Evolutionary conservation across 2,329 filamentous ascomycete species (phyloP).

Genomic region (Penicillium sp.): DNA sequence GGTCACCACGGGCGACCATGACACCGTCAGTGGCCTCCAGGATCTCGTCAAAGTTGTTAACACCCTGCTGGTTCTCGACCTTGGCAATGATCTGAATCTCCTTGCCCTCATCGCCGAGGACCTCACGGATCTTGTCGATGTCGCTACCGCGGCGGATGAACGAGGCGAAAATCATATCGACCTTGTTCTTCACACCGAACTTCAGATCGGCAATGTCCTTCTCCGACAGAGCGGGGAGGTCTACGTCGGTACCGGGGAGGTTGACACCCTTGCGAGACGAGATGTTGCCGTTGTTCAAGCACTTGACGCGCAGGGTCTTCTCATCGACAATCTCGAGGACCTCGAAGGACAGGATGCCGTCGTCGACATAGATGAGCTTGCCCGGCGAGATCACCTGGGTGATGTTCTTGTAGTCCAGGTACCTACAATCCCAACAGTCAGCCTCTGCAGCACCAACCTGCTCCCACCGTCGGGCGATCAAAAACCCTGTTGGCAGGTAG

Average conservation of each 20-base stretch:
- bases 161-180: constrained; percentile 98
- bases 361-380: constrained; percentile 96
- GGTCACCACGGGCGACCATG: constrained; percentile 98
- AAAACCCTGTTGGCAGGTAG: not conserved
- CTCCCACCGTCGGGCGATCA: not conserved
- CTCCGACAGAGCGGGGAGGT: constrained; percentile 94
- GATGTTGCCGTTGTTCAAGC: constrained; percentile 97
- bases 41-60: constrained; percentile 99
- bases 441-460: not conserved
- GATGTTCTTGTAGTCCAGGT: constrained; percentile 99
- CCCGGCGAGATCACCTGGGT: constrained; percentile 93
- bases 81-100: constrained; percentile 99
- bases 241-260: constrained; percentile 96
- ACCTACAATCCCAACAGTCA: constrained; percentile 57
- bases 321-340: constrained; percentile 86
- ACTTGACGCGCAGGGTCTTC: constrained; percentile 81
- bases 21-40: constrained; percentile 95
- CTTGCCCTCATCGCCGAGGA: constrained; percentile 88
- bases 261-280: constrained; percentile 99
- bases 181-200: constrained; percentile 97
- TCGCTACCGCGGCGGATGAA: constrained; percentile 96
- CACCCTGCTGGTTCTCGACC: constrained; percentile 99
- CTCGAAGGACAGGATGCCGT: constrained; percentile 95
- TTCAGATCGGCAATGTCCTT: constrained; percentile 94
- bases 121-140: constrained; percentile 86